These are phyloP conservation scores for Metarhizium brunneum DNA, from an alignment of 2,329 filamentous ascomycete species.

Conservation along the genomic window DNA sequence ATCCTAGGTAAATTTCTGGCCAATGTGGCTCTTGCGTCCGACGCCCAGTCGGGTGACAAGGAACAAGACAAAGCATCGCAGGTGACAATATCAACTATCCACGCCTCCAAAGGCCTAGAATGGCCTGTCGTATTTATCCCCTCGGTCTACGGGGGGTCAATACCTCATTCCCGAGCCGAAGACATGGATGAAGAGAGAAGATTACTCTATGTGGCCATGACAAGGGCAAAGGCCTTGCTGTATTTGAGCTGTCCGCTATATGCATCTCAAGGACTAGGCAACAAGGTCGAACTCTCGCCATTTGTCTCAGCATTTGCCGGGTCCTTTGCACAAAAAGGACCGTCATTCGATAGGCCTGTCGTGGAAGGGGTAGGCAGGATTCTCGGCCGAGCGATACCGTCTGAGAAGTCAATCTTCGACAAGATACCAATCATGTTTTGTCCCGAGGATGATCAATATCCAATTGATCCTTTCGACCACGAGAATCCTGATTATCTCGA, in stretches of 20 bases:
- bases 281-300: conserved; percentile 57
- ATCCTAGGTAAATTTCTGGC: conserved; percentile 72
- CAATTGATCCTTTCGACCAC: conserved; percentile 47
- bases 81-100: conserved; percentile 91
- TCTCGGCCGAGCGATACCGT: conserved; percentile 52
- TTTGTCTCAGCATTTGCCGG: conserved; percentile 52
- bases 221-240: conserved; percentile 73
- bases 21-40: conserved; percentile 79
- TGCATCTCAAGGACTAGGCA: conserved; percentile 46
- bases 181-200: conserved; percentile 81
- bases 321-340: conserved; percentile 51
- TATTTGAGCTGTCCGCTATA: conserved; percentile 75
- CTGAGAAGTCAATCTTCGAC: conserved; percentile 43
- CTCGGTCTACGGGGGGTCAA: conserved; percentile 79
- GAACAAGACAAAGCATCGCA: conserved; percentile 47
- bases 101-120: conserved; percentile 90
- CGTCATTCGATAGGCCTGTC: conserved; percentile 54
- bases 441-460: conserved; percentile 59
- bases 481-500: conserved; percentile 17
- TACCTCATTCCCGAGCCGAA: conserved; percentile 80
- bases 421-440: conserved; percentile 43
- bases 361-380: conserved; percentile 64
- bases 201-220: conserved; percentile 94
- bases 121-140: conserved; percentile 96
- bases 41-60: conserved; percentile 57